These are phyloP conservation scores for Glutinoglossum americanum DNA, from an alignment of 495 filamentous ascomycete species.

Conservation along the genomic window DNA sequence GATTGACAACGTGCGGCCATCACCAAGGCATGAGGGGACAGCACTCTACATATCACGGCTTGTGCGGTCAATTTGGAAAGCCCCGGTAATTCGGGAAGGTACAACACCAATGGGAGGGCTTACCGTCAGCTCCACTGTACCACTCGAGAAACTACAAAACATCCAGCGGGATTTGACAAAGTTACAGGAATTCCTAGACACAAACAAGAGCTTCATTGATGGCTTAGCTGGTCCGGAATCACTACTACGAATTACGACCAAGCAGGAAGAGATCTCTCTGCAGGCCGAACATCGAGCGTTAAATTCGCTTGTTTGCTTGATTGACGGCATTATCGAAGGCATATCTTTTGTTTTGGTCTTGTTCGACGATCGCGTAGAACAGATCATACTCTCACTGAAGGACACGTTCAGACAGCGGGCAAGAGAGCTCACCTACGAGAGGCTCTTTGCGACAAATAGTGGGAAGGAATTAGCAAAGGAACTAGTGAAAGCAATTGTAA, in stretches of 20 bases:
- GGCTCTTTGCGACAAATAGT: constrained; percentile 52
- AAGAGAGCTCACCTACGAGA: constrained; percentile 59
- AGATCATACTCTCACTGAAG: constrained; percentile 67
- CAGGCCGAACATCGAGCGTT: constrained; percentile 89
- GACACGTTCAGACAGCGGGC: constrained; percentile 43
- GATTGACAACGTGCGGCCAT: constrained; percentile 66
- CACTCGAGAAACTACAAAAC: constrained; percentile 38
- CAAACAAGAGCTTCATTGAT: constrained; percentile 77
- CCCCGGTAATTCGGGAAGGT: constrained; percentile 31
- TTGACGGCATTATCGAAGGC: constrained; percentile 75
- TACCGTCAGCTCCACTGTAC: constrained; percentile 28
- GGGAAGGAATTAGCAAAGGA: constrained; percentile 90
- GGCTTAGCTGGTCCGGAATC: constrained; percentile 75
- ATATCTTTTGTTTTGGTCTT: constrained; percentile 87
- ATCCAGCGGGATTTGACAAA: constrained; percentile 64
- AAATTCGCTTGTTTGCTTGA: constrained; percentile 59
- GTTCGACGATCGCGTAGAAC: constrained; percentile 76
- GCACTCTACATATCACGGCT: constrained; percentile 71
- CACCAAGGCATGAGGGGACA: constrained; percentile 71
- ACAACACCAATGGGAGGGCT: constrained; percentile 35
- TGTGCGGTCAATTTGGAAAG: constrained; percentile 69
- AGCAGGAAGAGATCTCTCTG: constrained; percentile 72
- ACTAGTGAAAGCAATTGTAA: constrained; percentile 93
- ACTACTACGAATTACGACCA: constrained; percentile 41
- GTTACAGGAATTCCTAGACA: constrained; percentile 57